A percentile compares a stretch with the other conserved stretches of the same genome.
Conservation (phyloP, 345 rosid genomes). For the Isatis tinctoria region DNA sequence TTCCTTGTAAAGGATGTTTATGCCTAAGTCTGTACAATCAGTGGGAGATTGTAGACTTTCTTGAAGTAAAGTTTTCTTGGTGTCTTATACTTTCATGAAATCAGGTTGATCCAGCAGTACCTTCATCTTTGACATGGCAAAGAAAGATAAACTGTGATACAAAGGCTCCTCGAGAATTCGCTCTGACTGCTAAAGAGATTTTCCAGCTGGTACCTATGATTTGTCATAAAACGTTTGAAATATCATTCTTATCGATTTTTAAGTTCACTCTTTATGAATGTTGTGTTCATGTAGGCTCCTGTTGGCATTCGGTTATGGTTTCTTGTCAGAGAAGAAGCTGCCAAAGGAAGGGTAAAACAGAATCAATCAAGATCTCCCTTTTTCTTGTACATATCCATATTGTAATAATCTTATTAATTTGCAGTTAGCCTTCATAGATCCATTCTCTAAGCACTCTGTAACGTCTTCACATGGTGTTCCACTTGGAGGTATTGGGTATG, state of each 20-base stretch:
- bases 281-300: slow-evolving; percentile 62
- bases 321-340: slow-evolving; percentile 48
- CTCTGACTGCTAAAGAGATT: slow-evolving; percentile 47
- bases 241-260: not conserved
- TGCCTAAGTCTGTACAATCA: not conserved
- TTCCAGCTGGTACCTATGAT: slow-evolving; percentile 50
- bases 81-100: not conserved
- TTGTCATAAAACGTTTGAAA: not conserved
- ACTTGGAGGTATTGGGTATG: slow-evolving; percentile 86
- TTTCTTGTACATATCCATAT: not conserved
- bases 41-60: not conserved
- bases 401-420: slow-evolving; percentile 15
- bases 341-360: slow-evolving; percentile 60
- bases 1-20: not conserved
- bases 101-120: slow-evolving; percentile 56
- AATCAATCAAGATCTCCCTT: not conserved
- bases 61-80: not conserved
- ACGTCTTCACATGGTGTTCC: slow-evolving; percentile 77
- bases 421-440: slow-evolving; percentile 55
- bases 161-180: slow-evolving; percentile 38
- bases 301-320: slow-evolving; percentile 69
- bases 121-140: slow-evolving; percentile 61
- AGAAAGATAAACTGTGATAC: slow-evolving; percentile 42
- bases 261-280: not conserved
- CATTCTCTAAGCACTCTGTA: slow-evolving; percentile 50